Percentiles rank a stretch among this genome's conserved stretches.
Conservation (phyloP, 192 early-diverging fungal species). For the Backusella psychrophila region DNA sequence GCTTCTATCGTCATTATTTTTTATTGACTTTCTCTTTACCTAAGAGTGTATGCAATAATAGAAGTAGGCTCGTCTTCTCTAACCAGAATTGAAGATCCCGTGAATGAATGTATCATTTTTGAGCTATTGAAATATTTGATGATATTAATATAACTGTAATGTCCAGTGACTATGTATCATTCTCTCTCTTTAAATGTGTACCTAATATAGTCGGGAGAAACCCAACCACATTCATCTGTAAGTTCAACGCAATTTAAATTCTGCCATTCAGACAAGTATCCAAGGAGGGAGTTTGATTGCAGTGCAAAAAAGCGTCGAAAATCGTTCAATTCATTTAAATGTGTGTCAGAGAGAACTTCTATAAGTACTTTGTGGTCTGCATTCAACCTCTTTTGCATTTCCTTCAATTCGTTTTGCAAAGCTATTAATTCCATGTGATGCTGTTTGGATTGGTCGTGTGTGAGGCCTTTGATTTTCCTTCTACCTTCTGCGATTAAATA, state of each 20-base stretch:
- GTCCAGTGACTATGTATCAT: too few species aligned
- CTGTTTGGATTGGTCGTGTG: not conserved
- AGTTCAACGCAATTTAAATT: conserved; percentile 29
- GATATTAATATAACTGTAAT: not conserved
- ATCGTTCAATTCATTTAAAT: conserved; percentile 48
- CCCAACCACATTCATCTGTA: conserved; percentile 38
- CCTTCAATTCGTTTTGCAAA: not conserved
- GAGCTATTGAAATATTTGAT: not conserved
- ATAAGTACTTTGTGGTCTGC: conserved; percentile 35
- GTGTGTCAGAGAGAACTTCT: conserved; percentile 34
- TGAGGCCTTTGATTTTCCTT: not conserved
- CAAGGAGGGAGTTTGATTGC: conserved; percentile 34
- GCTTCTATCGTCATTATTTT: not conserved
- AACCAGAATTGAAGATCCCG: conserved; percentile 77
- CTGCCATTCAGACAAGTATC: conserved; percentile 52
- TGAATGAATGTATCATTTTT: conserved; percentile 66
- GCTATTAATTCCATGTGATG: not conserved
- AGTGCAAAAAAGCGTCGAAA: conserved; percentile 43
- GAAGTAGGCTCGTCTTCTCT: conserved; percentile 88
- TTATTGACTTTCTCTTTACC: conserved; percentile 32
- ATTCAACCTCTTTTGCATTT: not conserved
- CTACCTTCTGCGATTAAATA: not conserved
- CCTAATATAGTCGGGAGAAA: conserved; percentile 53
- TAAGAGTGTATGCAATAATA: conserved; percentile 86
- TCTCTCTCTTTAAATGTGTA: conserved; percentile 18